Percentiles rank a stretch among this genome's conserved stretches.
Conservation (phyloP, 2,329 filamentous ascomycete genomes). For the Colletotrichum paranaense region DNA sequence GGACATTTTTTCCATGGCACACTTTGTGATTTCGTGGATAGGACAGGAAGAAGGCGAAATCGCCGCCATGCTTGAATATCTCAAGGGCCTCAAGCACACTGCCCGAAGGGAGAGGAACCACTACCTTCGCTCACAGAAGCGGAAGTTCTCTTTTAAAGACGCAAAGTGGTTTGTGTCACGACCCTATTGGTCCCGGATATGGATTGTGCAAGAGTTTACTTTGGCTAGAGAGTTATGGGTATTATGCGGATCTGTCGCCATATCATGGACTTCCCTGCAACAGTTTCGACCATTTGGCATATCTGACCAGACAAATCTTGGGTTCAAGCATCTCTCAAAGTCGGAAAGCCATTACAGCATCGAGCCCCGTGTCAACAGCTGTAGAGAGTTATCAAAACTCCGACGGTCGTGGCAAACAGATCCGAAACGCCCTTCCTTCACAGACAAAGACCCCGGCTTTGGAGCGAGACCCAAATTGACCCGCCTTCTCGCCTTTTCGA, state of each 20-base stretch:
- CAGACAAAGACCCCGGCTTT: slow-evolving; percentile 8
- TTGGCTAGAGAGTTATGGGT: slow-evolving; percentile 8
- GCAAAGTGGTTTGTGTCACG: slow-evolving; percentile 2
- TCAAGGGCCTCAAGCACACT: slow-evolving; percentile 38
- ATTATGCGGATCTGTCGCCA: slow-evolving; percentile 6
- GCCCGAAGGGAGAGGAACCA: slow-evolving; percentile 36
- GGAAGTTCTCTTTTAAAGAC: slow-evolving; percentile 11
- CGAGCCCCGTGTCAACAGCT: not conserved
- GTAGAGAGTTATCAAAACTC: slow-evolving; percentile 10
- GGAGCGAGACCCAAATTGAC: slow-evolving; percentile 35
- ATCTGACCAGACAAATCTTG: slow-evolving; percentile 4
- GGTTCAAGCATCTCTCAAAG: slow-evolving; percentile 14
- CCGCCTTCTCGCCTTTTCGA: slow-evolving; percentile 36
- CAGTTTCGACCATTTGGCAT: slow-evolving; percentile 18
- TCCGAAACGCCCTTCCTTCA: slow-evolving; percentile 1
- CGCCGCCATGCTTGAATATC: slow-evolving; percentile 2
- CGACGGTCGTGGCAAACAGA: slow-evolving; percentile 2
- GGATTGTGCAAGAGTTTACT: slow-evolving; percentile 22
- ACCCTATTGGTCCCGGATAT: slow-evolving; percentile 16
- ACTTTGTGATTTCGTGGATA: slow-evolving; percentile 49
- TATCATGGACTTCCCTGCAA: not conserved
- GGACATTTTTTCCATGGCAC: slow-evolving; percentile 48
- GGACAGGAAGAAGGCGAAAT: slow-evolving; percentile 35
- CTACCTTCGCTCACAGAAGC: slow-evolving; percentile 32
- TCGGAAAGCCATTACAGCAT: slow-evolving; percentile 6